Conservation (phyloP, 352 stramenopile species). For the Pythium pyrilobum region DNA sequence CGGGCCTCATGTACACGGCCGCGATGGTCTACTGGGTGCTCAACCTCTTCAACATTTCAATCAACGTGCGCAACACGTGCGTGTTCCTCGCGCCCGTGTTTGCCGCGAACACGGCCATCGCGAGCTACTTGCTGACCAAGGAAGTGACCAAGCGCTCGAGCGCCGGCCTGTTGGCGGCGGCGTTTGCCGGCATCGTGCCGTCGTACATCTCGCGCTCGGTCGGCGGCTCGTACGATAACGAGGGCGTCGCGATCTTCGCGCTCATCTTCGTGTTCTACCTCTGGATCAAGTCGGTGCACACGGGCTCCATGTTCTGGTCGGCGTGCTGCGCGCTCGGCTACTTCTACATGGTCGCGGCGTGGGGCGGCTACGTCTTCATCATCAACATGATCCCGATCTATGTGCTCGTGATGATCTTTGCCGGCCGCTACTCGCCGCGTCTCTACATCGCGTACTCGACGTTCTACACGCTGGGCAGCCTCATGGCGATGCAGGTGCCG, state of each 20-base stretch:
- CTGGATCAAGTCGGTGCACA: conserved; percentile 94
- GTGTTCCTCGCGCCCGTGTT: conserved; percentile 91
- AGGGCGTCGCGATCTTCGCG: conserved; percentile 96
- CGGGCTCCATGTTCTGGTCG: conserved; percentile 84
- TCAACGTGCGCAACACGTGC: conserved; percentile 91
- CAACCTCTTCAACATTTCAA: conserved; percentile 89
- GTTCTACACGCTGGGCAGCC: conserved; percentile 96
- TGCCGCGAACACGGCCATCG: conserved; percentile 83
- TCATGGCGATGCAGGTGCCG: conserved; percentile 96
- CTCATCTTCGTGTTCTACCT: conserved; percentile 97
- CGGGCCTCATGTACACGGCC: conserved; percentile 89
- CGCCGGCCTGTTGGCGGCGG: conserved; percentile 85
- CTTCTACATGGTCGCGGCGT: conserved; percentile 97
- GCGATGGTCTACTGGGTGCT: conserved; percentile 87
- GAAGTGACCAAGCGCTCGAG: conserved; percentile 87
- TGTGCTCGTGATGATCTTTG: conserved; percentile 91
- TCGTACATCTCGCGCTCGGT: conserved; percentile 96
- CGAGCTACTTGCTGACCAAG: conserved; percentile 88
- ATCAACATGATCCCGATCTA: conserved; percentile 99
- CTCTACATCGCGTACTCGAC: conserved; percentile 96
- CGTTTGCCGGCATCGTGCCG: conserved; percentile 96
- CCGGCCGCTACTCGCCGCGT: conserved; percentile 90
- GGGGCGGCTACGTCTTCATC: conserved; percentile 99
- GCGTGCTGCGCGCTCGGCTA: conserved; percentile 89
- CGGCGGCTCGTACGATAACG: conserved; percentile 98